A percentile compares a stretch with the other conserved stretches of the same genome.
These are phyloP conservation scores for Volvox reticuliferus DNA, from an alignment of 139 green algal genomes.

Conservation along the genomic window DNA sequence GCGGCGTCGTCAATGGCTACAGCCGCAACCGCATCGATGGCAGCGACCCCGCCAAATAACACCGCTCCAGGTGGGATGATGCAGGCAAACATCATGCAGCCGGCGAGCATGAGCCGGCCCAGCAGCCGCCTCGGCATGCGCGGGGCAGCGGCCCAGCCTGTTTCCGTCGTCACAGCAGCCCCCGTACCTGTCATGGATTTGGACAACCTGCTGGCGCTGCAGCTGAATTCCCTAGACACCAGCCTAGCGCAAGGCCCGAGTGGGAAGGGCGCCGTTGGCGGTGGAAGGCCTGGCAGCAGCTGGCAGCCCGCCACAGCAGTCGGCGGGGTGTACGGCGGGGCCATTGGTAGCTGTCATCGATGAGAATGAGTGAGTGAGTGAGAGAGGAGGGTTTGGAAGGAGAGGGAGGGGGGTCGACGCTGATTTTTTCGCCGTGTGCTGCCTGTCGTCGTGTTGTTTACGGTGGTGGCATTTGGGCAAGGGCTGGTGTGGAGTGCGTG, in stretches of 20 bases:
- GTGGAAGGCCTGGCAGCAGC: not conserved
- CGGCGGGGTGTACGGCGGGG: not conserved
- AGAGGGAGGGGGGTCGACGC: too few relatives aligned
- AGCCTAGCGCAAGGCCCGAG: constrained; percentile 1
- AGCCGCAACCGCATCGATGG: too few relatives aligned
- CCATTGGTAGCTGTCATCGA: not conserved
- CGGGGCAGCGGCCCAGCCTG: not conserved
- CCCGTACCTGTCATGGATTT: not conserved
- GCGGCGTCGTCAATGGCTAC: not conserved
- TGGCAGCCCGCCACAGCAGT: not conserved
- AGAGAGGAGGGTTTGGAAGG: too few relatives aligned
- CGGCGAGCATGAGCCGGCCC: not conserved
- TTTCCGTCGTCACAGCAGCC: not conserved
- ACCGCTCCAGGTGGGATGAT: not conserved
- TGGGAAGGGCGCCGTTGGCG: not conserved
- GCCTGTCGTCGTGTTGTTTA: not conserved
- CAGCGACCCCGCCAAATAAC: not conserved
- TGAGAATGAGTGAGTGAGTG: too few relatives aligned
- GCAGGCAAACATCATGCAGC: not conserved
- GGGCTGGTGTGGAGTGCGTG: too few relatives aligned
- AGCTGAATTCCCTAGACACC: constrained; percentile 29
- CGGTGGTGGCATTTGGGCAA: not conserved
- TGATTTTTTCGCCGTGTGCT: not conserved
- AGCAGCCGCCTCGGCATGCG: not conserved
- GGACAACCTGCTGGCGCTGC: constrained; percentile 33